Evolutionary conservation across 2,329 filamentous ascomycete species (phyloP), one percentile per base, ranked within the genome.

Genomic region (Orbilia javanica): DNA sequence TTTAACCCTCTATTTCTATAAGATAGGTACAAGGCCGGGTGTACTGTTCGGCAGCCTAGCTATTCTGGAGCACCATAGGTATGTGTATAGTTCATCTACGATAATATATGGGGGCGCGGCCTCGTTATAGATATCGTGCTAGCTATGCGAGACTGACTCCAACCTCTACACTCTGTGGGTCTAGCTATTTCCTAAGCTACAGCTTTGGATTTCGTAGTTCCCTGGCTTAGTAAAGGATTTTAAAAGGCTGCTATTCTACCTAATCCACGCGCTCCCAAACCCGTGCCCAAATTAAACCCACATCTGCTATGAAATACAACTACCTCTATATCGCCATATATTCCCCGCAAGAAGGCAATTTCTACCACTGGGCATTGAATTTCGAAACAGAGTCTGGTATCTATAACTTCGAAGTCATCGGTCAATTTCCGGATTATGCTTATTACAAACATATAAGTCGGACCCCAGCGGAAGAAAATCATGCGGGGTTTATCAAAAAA

Each of bases 401-500:
- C 53, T 39, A 48, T 20, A 48, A 39, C 53, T 60, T 60, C 29
- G 53, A 60, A 25, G 44, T 48, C 20, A 48, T 48, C 44, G 44
- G 44, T 8, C 44, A 48, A n/a, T 48, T 25, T 11, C 44, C 44
- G 4, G 8, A 48, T 4, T 48, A 48, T 25, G 44, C 18, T 20
- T 48, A 48, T 25, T 48, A 48, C 44, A 48, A 48, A 48, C 44
- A 48, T 8, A 48, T 48, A 25, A 48, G 44, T 11, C 18, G 20
- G 6, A 48, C 18, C 8, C 44, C 44, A 13, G 2, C 44, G 44
- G 44, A 48, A 11, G 20, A 25, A 48, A 48, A 25, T 25, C 44
- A 48, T 25, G 18, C 44, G 18, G 44, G 64, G 36, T 67, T 67
- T 46, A 55, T 67, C 31, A 67, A 68, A 48, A 75, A 75, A n/a